Conservation (phyloP, 805 yeast species). For the Cephaloascus fragrans region DNA sequence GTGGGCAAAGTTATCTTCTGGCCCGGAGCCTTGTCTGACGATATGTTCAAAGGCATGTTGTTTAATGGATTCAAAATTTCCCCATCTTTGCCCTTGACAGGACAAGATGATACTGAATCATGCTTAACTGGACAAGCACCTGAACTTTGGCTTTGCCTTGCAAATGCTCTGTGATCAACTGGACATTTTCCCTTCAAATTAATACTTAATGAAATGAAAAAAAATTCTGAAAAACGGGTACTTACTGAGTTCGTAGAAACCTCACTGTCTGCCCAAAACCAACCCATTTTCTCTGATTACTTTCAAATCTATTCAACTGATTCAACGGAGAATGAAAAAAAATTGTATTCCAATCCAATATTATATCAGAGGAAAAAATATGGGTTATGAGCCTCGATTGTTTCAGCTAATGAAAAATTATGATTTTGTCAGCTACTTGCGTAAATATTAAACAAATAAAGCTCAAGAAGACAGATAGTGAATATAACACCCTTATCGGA, state of each 20-base stretch:
- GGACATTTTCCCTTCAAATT: slow-evolving; percentile 19
- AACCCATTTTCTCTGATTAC: slow-evolving; percentile 64
- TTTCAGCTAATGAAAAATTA: neutral
- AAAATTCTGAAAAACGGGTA: slow-evolving; percentile 1
- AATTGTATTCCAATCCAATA: neutral
- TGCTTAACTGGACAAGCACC: slow-evolving; percentile 1
- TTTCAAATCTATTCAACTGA: too few species aligned
- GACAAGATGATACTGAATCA: slow-evolving; percentile 19
- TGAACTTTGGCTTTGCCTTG: slow-evolving; percentile 2
- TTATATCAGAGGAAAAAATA: neutral
- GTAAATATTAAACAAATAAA: too few species aligned
- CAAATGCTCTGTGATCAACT: slow-evolving; percentile 21
- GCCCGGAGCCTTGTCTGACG: slow-evolving; percentile 63
- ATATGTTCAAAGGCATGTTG: slow-evolving; percentile 75
- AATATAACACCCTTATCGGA: too few species aligned
- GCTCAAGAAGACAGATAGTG: too few species aligned
- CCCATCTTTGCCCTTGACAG: slow-evolving; percentile 20
- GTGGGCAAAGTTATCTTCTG: slow-evolving; percentile 75
- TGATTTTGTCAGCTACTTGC: neutral
- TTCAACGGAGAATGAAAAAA: too few species aligned
- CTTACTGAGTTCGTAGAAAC: neutral
- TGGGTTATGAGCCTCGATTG: neutral
- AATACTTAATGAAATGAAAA: neutral
- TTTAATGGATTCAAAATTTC: slow-evolving; percentile 63
- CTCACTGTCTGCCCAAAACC: slow-evolving; percentile 69